Conservation (phyloP, 768 basidiomycete genomes). For the Kwoniella sp. region DNA sequence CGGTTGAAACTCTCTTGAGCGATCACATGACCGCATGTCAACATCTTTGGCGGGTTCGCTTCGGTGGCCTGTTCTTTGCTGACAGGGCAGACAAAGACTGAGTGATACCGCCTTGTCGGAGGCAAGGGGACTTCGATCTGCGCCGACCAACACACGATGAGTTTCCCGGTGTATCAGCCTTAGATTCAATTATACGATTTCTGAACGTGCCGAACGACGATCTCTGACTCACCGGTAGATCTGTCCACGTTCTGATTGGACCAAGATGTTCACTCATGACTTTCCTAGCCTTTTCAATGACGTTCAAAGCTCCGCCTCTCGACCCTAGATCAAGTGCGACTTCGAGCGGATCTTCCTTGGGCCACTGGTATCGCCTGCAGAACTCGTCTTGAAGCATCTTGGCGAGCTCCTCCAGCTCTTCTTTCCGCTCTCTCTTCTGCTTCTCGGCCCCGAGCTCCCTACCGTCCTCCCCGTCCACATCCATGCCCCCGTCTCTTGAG, state of each 20-base stretch:
- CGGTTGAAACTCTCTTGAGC: slow-evolving; percentile 88
- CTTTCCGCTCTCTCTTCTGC: slow-evolving; percentile 1
- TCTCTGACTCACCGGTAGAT: slow-evolving; percentile 73
- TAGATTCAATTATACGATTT: neutral
- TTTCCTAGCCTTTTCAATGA: slow-evolving; percentile 90
- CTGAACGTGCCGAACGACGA: neutral
- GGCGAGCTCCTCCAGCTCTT: slow-evolving; percentile 59
- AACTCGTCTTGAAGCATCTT: slow-evolving; percentile 86
- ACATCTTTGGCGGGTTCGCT: slow-evolving; percentile 95
- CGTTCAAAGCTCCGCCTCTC: slow-evolving; percentile 76
- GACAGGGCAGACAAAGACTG: slow-evolving; percentile 95
- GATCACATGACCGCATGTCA: slow-evolving; percentile 92
- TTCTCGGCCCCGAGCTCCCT: neutral
- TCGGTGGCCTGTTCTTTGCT: slow-evolving; percentile 96
- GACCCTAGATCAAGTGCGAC: slow-evolving; percentile 93
- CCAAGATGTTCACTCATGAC: slow-evolving; percentile 92
- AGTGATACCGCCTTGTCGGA: slow-evolving; percentile 87
- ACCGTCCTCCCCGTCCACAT: neutral
- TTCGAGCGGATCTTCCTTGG: slow-evolving; percentile 79
- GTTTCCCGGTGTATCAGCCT: too few species aligned
- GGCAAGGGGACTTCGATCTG: slow-evolving; percentile 93
- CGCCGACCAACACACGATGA: too few species aligned
- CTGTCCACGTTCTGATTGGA: slow-evolving; percentile 86
- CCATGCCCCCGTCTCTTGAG: neutral
- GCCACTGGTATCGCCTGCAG: slow-evolving; percentile 83